phyloP scores from a whole-genome alignment of 257 asterid species.

The Solanum virginianum region DNA sequence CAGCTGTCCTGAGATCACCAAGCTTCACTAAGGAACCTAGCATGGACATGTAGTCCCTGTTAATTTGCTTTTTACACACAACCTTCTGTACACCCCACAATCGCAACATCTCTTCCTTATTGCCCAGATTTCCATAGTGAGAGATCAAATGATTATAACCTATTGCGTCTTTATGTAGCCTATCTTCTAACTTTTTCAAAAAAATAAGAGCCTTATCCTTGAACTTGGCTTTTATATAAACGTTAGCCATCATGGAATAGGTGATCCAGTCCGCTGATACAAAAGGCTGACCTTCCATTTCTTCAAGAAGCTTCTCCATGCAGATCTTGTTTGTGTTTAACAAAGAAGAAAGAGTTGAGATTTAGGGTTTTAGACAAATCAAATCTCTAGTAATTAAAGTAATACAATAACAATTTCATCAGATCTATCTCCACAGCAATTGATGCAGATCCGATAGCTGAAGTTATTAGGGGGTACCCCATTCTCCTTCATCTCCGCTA shows the following conservation, averaged over 20 bases:
- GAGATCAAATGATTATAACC: conserved; percentile 58
- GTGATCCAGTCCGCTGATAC: conserved; percentile 36
- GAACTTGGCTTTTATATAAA: conserved; percentile 25
- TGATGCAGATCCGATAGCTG: conserved; percentile 47
- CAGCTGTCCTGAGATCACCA: conserved; percentile 38
- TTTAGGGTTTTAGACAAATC: no score
- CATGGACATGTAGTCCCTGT: conserved; percentile 45
- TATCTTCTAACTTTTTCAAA: conserved; percentile 36
- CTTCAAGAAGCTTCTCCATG: conserved; percentile 51
- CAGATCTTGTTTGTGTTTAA: no score
- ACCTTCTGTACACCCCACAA: conserved; percentile 43
- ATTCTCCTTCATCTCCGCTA: conserved; percentile 39
- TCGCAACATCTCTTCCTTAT: conserved; percentile 37
- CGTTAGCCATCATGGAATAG: conserved; percentile 33
- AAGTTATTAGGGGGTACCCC: conserved; percentile 40
- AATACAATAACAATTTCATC: no score
- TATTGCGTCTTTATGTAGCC: conserved; percentile 23
- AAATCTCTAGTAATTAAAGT: no score
- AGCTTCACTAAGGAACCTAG: conserved; percentile 44
- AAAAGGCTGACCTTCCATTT: conserved; percentile 26
- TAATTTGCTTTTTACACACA: conserved; percentile 43
- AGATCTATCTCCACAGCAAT: conserved; percentile 32
- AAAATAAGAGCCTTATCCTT: conserved; percentile 32
- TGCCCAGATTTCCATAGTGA: conserved; percentile 33
- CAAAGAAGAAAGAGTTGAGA: no score